Percentiles rank a stretch among this genome's conserved stretches.
phyloP scores from a whole-genome alignment of 2,329 filamentous ascomycete species.

The Ceratocystis eucalypticola region DNA sequence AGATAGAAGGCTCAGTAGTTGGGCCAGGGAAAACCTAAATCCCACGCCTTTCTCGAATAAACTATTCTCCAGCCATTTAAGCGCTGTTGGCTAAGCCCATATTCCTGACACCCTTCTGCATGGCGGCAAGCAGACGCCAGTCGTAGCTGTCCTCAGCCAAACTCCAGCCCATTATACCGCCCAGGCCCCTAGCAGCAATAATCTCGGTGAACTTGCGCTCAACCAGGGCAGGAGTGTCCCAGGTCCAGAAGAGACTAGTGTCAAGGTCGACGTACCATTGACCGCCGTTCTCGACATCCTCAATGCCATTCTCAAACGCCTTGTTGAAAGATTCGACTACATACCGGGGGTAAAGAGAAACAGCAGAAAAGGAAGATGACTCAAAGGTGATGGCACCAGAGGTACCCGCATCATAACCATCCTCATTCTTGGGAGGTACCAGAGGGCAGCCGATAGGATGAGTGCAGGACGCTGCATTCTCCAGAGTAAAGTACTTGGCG shows the following conservation, averaged over 20 bases:
- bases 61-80: neutral
- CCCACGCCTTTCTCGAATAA: too few species aligned
- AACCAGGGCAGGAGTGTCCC: conserved; percentile 51
- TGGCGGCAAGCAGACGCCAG: neutral
- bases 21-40: too few species aligned
- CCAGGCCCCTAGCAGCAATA: conserved; percentile 41
- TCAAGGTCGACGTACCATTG: conserved; percentile 53
- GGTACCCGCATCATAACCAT: too few species aligned
- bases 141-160: conserved; percentile 47
- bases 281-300: conserved; percentile 46
- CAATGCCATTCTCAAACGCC: conserved; percentile 21
- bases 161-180: conserved; percentile 67
- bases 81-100: neutral
- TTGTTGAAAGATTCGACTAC: neutral
- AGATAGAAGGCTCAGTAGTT: too few species aligned
- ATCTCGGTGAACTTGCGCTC: conserved; percentile 47
- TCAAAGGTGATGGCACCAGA: neutral
- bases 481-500: conserved; percentile 48
- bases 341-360: neutral
- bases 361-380: neutral
- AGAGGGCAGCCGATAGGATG: conserved; percentile 41
- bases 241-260: conserved; percentile 57
- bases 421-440: conserved; percentile 36
- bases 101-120: neutral
- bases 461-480: conserved; percentile 28